These are phyloP conservation scores for Populus nigra DNA, from an alignment of 345 rosid genomes.

Conservation along the genomic window DNA sequence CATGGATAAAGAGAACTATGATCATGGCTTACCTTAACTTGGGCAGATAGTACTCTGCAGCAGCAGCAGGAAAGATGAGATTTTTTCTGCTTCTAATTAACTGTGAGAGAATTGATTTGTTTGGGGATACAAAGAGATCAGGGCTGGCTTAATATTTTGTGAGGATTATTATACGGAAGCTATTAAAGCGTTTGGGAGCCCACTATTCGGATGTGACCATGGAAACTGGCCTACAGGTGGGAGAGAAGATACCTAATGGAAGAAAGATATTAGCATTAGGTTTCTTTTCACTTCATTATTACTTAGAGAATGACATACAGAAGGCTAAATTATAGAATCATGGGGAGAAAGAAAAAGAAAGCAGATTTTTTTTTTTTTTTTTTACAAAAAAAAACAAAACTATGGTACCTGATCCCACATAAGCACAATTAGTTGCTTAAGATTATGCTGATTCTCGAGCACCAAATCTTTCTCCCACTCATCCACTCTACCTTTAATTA, in stretches of 20 bases:
- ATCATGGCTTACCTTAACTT: not conserved
- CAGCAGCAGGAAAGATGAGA: conserved; percentile 1
- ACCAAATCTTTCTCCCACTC: conserved; percentile 37
- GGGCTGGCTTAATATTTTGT: not conserved
- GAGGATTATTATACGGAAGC: too few relatives aligned
- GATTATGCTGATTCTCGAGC: conserved; percentile 42
- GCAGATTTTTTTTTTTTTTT: not conserved
- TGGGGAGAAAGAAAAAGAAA: not conserved
- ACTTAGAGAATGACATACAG: conserved; percentile 19
- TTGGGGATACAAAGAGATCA: not conserved
- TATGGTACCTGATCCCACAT: conserved; percentile 37
- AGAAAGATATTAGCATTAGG: not conserved
- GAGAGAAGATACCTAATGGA: conserved; percentile 1
- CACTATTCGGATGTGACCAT: not conserved
- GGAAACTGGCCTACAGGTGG: conserved; percentile 6
- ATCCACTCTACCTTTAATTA: conserved; percentile 1
- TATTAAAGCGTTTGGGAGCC: not conserved
- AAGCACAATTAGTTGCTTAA: conserved; percentile 27
- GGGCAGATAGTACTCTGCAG: not conserved
- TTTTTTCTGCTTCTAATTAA: not conserved
- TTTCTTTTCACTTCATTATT: conserved; percentile 27
- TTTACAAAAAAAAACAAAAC: conserved; percentile 3
- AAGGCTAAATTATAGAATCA: conserved; percentile 19
- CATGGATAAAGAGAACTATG: not conserved
- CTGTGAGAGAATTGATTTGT: not conserved